Conservation (phyloP, 352 stramenopile species). For the Achlya hypogyna region DNA sequence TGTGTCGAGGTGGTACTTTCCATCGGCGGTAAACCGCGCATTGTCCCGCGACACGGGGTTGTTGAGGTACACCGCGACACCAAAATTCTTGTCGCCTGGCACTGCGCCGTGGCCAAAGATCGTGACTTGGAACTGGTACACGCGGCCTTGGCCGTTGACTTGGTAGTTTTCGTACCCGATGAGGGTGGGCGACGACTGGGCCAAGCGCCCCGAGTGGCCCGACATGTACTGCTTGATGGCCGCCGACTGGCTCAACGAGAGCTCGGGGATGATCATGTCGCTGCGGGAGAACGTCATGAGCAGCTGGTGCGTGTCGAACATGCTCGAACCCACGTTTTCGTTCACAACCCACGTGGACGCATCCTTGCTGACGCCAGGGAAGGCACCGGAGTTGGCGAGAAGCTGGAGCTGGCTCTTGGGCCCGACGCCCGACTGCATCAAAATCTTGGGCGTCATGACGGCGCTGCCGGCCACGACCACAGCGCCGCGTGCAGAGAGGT, state of each 20-base stretch:
- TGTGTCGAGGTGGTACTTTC: slow-evolving; percentile 35
- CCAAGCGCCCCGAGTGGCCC: slow-evolving; percentile 31
- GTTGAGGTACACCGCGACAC: slow-evolving; percentile 44
- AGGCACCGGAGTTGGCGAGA: slow-evolving; percentile 30
- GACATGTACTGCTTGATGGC: slow-evolving; percentile 53
- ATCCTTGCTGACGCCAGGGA: slow-evolving; percentile 31
- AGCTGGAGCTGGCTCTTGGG: slow-evolving; percentile 44
- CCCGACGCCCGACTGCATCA: slow-evolving; percentile 72
- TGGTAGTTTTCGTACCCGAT: slow-evolving; percentile 51
- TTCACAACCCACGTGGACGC: slow-evolving; percentile 33
- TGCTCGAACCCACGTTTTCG: slow-evolving; percentile 39
- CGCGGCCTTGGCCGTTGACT: slow-evolving; percentile 38
- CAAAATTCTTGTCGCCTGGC: slow-evolving; percentile 28
- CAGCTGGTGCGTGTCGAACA: slow-evolving; percentile 54
- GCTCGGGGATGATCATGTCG: slow-evolving; percentile 40
- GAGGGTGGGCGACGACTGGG: slow-evolving; percentile 39
- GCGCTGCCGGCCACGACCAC: slow-evolving; percentile 68
- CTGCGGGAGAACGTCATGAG: slow-evolving; percentile 43
- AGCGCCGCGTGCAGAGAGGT: slow-evolving; percentile 34
- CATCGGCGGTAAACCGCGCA: slow-evolving; percentile 34
- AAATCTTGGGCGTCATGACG: slow-evolving; percentile 64
- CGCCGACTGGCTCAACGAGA: slow-evolving; percentile 23
- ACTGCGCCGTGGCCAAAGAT: slow-evolving; percentile 39
- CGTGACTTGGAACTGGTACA: slow-evolving; percentile 58
- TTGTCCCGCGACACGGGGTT: slow-evolving; percentile 44